Evolutionary conservation across 306 rosid genomes (phyloP).

Genomic region (Cotoneaster glaucophyllus): DNA sequence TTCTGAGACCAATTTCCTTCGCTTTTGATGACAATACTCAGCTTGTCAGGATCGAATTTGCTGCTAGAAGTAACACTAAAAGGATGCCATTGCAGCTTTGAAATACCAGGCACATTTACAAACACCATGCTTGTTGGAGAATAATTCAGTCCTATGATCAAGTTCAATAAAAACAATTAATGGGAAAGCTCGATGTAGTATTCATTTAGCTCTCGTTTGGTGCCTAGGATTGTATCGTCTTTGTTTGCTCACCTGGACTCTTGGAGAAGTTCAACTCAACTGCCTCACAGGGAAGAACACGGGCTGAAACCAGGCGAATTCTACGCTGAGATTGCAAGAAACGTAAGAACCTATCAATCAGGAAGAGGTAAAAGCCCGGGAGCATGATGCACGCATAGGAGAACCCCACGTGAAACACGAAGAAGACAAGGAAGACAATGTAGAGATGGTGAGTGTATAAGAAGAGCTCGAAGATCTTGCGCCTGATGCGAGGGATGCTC

Average conservation of each 20-base stretch:
- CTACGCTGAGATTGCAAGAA: constrained; percentile 46
- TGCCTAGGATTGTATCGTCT: neutral
- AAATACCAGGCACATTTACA: constrained; percentile 50
- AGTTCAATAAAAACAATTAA: neutral
- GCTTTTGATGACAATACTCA: constrained; percentile 41
- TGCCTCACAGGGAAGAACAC: constrained; percentile 46
- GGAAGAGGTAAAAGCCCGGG: constrained; percentile 57
- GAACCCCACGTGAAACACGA: constrained; percentile 49
- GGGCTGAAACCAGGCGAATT: constrained; percentile 32
- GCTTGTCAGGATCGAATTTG: constrained; percentile 32
- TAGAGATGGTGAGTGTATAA: constrained; percentile 50
- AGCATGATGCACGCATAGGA: constrained; percentile 44
- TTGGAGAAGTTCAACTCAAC: constrained; percentile 59
- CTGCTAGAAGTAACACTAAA: constrained; percentile 44
- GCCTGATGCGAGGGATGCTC: constrained; percentile 39
- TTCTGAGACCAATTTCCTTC: constrained; percentile 44
- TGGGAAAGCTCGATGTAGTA: neutral
- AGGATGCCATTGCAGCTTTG: constrained; percentile 70
- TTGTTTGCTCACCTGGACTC: constrained; percentile 17
- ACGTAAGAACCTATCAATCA: constrained; percentile 46
- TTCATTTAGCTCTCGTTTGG: neutral
- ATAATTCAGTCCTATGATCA: constrained; percentile 33
- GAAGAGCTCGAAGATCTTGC: constrained; percentile 48
- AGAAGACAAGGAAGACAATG: constrained; percentile 48
- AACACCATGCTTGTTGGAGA: constrained; percentile 51